Evolutionary conservation across 2,329 filamentous ascomycete genomes (phyloP), one percentile per base, ranked within the genome.

Genomic region (Exophiala oligosperma): DNA sequence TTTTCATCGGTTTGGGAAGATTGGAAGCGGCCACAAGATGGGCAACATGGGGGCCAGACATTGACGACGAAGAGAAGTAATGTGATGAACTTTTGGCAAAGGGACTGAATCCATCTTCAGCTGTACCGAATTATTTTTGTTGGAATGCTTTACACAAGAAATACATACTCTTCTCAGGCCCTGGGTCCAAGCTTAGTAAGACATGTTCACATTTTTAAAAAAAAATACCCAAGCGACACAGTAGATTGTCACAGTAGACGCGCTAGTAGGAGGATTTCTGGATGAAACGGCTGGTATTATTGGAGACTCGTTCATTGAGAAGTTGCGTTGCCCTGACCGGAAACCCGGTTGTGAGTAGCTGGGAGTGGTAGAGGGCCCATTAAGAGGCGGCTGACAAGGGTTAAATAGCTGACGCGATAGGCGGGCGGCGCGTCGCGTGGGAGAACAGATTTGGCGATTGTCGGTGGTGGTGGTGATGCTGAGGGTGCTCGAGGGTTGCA

Each of bases 371-470:
- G 44, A n/a, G 24, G 23, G 14, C 9, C 26, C 32, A 3, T 26
- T 48, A 48, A 28, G 29, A 48, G 46, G 46, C 46, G 9, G 46
- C 17, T 32, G 46, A 12, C n/a, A 48, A 28, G 43, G 2, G 17
- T 23, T 48, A 7, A 48, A 48, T 48, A 29, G 46, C 28, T 48
- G 8, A 48, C 46, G 46, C 46, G 46, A 48, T 11, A 48, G 28
- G 46, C 24, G 46, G 24, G 11, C 46, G 46, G 46, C 46, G 46
- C 46, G 46, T 48, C 46, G 46, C 46, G 46, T 48, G 46, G 26
- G 12, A 48, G 28, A 26, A 17, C 3, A 48, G 28, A 48, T 28
- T 26, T 29, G 46, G 11, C 32, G 9, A 29, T 32, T 35, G 32
- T 9, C 2, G 32, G 6, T 35, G 32, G 32, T 11, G 32, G 32